Evolutionary conservation across 2,329 filamentous ascomycete species (phyloP).

Genomic region (Daldinia sp.): DNA sequence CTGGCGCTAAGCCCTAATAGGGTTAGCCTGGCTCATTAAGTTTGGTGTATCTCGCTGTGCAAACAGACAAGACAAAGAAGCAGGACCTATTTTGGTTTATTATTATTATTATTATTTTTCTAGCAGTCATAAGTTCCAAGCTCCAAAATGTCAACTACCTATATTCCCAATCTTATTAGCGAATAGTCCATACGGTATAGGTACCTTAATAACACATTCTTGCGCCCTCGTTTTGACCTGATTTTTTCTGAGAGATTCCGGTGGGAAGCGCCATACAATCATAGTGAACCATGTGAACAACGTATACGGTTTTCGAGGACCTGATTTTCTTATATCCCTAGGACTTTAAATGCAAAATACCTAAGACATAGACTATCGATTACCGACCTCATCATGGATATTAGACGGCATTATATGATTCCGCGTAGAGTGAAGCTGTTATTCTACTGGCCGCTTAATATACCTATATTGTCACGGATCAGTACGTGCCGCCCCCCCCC

Average conservation of each 20-base stretch:
- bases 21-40: neutral
- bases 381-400: conserved; percentile 19
- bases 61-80: no score
- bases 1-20: neutral
- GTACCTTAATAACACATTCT: no score
- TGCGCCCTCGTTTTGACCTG: neutral
- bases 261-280: neutral
- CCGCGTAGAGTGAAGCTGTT: conserved; percentile 18
- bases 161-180: neutral
- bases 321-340: neutral
- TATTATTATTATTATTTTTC: no score
- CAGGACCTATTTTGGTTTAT: no score
- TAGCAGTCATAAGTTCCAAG: no score
- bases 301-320: neutral
- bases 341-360: neutral
- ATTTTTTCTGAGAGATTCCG: neutral
- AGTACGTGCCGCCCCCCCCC: conserved; percentile 31
- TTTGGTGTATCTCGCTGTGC: neutral
- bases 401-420: conserved; percentile 22
- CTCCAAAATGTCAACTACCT: neutral
- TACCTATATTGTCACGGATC: conserved; percentile 36
- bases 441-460: conserved; percentile 31
- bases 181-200: no score
- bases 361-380: neutral
- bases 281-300: neutral